Base-by-base conservation (phyloP, 78 protist genomes). In the Dictyostelium capitatum region DNA sequence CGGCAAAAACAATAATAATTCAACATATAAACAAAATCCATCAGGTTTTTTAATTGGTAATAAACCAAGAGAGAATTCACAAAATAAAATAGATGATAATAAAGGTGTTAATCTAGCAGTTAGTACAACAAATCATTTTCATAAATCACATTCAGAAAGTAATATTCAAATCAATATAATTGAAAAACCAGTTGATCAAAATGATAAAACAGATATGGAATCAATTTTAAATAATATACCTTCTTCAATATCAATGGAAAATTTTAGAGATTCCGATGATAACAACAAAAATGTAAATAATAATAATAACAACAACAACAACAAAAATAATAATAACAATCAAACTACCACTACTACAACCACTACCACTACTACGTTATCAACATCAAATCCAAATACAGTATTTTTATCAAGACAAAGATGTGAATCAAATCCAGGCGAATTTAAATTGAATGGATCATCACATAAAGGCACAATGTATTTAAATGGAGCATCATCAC, bases 71-170 rank as follows among this genome's bases (percentile, higher is more conserved):
- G 70, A 62, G 10, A 62, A 62, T 62, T 67, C 75, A 25, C 75
- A 67, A 32, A 67, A 67, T 32, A 67, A 67, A 67, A 32, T 67
- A 0, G 75, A 67, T 25, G 75, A 67, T 67, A 67, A 67, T 67
- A 67, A 67, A 67, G 47, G 75, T 30, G 47, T 67, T 6, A 67
- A 67, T 15, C 75, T 67, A 14, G 75, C 75, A 32, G 47, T 32
- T 67, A 67, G 75, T 32, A 67, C 75, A 67, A 30, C 75, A 28
- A 67, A 67, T 67, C 12, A 25, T 67, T 67, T 67, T 67, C 75
- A 67, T 32, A 67, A 67, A 67, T 67, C 75, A 0, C 75, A 67
- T 2, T 67, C 75, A 12, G 75, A 67, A 67, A 67, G 75, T 32
- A 67, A 67, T 67, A 67, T 67, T 32, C 43, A 37, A 37, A 32